phyloP scores from a whole-genome alignment of 2,329 filamentous ascomycete species.

The Fusarium acutatum region DNA sequence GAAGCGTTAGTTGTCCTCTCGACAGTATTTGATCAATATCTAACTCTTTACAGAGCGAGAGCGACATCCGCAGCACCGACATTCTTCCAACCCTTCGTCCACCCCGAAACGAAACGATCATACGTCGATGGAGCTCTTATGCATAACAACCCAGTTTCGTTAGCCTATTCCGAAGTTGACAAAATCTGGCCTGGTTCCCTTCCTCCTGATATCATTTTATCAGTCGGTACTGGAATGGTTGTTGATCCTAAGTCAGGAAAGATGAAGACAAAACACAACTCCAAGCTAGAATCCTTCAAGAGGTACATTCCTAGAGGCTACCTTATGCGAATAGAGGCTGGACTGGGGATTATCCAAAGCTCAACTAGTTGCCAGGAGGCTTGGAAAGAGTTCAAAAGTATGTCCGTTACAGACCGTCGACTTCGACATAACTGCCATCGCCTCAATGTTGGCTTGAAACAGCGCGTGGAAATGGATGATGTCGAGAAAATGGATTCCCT shows the following conservation, averaged over 20 bases:
- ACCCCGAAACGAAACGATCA: background rate
- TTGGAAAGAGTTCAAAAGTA: background rate
- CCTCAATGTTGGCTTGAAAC: background rate
- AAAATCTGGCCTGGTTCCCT: constrained; percentile 5
- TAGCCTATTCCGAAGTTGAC: background rate
- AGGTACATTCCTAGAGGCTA: background rate
- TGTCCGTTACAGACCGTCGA: background rate
- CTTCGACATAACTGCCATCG: background rate
- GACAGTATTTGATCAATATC: rapidly evolving
- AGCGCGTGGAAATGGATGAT: constrained; percentile 3
- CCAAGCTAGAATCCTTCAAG: background rate
- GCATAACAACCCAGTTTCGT: constrained; percentile 4
- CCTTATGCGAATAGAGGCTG: background rate
- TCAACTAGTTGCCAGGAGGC: constrained; percentile 2
- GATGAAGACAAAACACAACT: background rate
- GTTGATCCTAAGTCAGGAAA: background rate
- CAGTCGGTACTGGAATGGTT: background rate
- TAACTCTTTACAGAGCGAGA: background rate
- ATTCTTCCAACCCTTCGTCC: constrained; percentile 8
- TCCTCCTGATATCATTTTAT: constrained; percentile 8
- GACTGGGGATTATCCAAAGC: background rate
- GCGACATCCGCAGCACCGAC: constrained; percentile 14
- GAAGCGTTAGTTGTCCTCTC: background rate
- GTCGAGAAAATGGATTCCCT: background rate
- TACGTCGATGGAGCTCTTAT: background rate